Percentiles rank a stretch among this genome's conserved stretches.
phyloP scores from a whole-genome alignment of 768 basidiomycete species.

The Pleurotus cornucopiae region DNA sequence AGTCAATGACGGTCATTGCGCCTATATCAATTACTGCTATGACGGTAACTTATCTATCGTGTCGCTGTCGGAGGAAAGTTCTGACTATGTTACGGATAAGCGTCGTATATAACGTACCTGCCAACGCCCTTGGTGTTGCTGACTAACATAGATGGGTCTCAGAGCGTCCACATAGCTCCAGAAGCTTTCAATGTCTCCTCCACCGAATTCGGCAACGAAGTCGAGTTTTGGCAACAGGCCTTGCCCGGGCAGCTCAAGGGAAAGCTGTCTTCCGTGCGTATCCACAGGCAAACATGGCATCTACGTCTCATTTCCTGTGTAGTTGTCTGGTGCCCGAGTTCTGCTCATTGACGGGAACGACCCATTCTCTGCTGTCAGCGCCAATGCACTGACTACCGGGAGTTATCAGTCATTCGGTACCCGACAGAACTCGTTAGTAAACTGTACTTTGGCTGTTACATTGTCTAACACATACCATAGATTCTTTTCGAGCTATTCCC shows the following conservation, averaged over 20 bases:
- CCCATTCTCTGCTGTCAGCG: slow-evolving; percentile 49
- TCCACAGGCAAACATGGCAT: too few species aligned
- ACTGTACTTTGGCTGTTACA: neutral
- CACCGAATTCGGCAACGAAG: slow-evolving; percentile 45
- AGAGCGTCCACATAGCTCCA: slow-evolving; percentile 49
- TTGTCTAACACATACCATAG: slow-evolving; percentile 17
- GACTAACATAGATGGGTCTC: slow-evolving; percentile 38
- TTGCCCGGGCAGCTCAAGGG: slow-evolving; percentile 43
- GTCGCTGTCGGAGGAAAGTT: neutral
- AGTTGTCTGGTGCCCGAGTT: slow-evolving; percentile 1
- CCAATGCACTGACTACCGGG: slow-evolving; percentile 48
- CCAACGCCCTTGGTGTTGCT: slow-evolving; percentile 46
- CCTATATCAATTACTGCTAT: slow-evolving; percentile 52
- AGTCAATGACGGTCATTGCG: slow-evolving; percentile 56
- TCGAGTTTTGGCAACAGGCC: slow-evolving; percentile 51
- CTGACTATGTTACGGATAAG: slow-evolving; percentile 16
- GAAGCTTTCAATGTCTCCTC: slow-evolving; percentile 49
- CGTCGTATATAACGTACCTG: slow-evolving; percentile 42
- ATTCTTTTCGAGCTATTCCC: slow-evolving; percentile 42
- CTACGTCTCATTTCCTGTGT: neutral
- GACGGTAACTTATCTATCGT: slow-evolving; percentile 32
- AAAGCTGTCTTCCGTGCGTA: slow-evolving; percentile 36
- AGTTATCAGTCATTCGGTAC: slow-evolving; percentile 49
- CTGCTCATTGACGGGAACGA: slow-evolving; percentile 18
- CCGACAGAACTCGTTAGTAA: slow-evolving; percentile 42